Conservation (phyloP, 1,284 basidiomycete genomes). For the Coniophora puteana region DNA sequence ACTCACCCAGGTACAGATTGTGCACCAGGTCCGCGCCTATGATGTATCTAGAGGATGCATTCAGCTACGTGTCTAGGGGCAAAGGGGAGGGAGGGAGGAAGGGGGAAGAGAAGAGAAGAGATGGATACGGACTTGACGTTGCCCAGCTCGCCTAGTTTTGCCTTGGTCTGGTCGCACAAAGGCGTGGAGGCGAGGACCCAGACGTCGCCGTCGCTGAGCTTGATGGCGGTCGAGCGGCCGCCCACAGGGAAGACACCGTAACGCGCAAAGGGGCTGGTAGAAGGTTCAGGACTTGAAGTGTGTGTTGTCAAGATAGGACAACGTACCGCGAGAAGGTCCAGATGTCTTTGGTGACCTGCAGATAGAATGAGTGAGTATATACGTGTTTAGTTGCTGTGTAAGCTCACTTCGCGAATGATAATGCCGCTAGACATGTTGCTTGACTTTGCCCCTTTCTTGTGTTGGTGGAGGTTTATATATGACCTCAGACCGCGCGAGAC, state of each 20-base stretch:
- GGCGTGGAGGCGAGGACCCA: constrained; percentile 89
- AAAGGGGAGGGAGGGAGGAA: background rate
- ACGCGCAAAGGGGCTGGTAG: constrained; percentile 62
- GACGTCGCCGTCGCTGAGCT: constrained; percentile 65
- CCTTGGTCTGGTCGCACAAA: constrained; percentile 68
- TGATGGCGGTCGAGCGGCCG: constrained; percentile 82
- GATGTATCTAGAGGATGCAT: constrained; percentile 48
- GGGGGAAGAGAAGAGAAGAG: constrained; percentile 1
- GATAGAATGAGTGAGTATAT: constrained; percentile 7
- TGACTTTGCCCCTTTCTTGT: too few species aligned
- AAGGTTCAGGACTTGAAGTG: constrained; percentile 6
- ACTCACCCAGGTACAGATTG: constrained; percentile 58
- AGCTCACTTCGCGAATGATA: constrained; percentile 19
- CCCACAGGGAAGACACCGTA: constrained; percentile 71
- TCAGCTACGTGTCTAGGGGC: too few species aligned
- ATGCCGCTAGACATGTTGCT: too few species aligned
- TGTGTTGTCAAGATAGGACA: constrained; percentile 1
- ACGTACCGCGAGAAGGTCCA: constrained; percentile 72
- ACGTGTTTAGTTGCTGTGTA: background rate
- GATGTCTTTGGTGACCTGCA: constrained; percentile 57
- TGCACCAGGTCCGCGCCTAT: constrained; percentile 64
- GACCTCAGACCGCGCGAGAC: too few species aligned
- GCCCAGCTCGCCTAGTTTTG: constrained; percentile 70
- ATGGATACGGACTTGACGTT: constrained; percentile 59
- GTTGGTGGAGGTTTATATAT: constrained; percentile 2